A percentile compares a stretch with the other conserved stretches of the same genome.
phyloP scores from a whole-genome alignment of 257 asterid genomes.

The Knoxia roxburghii region DNA sequence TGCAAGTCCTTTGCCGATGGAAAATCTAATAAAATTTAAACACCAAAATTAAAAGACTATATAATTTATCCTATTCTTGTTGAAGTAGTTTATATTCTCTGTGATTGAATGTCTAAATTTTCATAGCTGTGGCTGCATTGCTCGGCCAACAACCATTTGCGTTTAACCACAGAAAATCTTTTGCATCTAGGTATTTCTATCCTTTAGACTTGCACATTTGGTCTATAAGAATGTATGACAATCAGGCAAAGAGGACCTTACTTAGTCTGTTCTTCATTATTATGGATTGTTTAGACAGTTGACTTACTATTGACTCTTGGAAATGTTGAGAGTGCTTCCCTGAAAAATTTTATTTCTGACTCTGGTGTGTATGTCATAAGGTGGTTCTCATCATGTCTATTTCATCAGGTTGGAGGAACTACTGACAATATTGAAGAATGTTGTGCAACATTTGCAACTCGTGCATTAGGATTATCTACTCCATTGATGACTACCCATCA shows the following conservation, averaged over 20 bases:
- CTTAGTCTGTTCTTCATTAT: not conserved
- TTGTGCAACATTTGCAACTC: conserved; percentile 89
- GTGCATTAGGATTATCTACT: conserved; percentile 63
- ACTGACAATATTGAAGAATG: conserved; percentile 91
- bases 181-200: not conserved
- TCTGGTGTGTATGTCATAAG: not conserved
- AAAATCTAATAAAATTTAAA: not conserved
- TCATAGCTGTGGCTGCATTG: not conserved
- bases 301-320: not conserved
- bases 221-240: not conserved
- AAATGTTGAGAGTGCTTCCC: not conserved
- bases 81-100: not conserved
- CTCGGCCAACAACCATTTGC: not conserved
- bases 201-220: not conserved
- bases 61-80: not conserved
- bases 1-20: not conserved
- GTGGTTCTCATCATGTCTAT: not conserved
- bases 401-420: conserved; percentile 87
- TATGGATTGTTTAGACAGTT: not conserved
- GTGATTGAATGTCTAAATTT: not conserved
- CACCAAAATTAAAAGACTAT: not conserved
- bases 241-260: not conserved
- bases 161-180: not conserved
- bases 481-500: conserved; percentile 93
- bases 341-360: not conserved